These are phyloP conservation scores for Podospora fimiseda DNA, from an alignment of 495 filamentous ascomycete species.

Conservation along the genomic window DNA sequence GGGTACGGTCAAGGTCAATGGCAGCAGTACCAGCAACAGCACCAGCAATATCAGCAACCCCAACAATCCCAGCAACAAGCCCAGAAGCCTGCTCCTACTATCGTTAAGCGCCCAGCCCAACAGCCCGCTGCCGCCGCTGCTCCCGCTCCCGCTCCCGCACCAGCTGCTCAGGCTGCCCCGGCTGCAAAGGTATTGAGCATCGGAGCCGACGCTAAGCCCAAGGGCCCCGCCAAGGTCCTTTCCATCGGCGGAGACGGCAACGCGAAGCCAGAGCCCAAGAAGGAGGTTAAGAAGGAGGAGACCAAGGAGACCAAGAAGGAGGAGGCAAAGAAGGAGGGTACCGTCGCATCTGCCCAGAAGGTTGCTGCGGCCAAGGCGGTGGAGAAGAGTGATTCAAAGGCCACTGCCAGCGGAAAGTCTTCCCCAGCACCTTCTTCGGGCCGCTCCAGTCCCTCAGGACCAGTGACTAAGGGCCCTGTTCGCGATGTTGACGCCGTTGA, in stretches of 20 bases:
- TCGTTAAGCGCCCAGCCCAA: constrained; percentile 57
- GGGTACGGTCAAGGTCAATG: constrained; percentile 51
- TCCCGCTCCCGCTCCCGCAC: constrained; percentile 40
- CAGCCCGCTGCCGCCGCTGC: constrained; percentile 37
- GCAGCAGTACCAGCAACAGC: constrained; percentile 39
- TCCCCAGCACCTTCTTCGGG: constrained; percentile 76
- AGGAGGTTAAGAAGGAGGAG: constrained; percentile 41
- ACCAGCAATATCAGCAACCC: constrained; percentile 17
- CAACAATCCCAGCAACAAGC: constrained; percentile 34
- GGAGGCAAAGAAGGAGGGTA: constrained; percentile 31
- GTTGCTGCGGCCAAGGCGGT: constrained; percentile 60
- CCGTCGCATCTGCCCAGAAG: constrained; percentile 54
- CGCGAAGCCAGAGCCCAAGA: constrained; percentile 26
- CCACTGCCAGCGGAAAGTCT: constrained; percentile 60
- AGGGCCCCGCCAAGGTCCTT: constrained; percentile 49
- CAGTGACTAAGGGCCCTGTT: constrained; percentile 42
- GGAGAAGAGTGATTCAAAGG: constrained; percentile 77
- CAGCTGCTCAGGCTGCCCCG: constrained; percentile 30
- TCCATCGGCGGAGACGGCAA: constrained; percentile 53
- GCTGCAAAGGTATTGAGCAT: constrained; percentile 51
- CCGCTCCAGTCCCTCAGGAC: constrained; percentile 60
- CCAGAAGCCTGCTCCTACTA: constrained; percentile 54
- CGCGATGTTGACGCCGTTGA: constrained; percentile 78
- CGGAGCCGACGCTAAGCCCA: constrained; percentile 42
- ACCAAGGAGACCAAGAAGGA: constrained; percentile 40